Evolutionary conservation across 306 rosid species (phyloP), one percentile per base, ranked within the genome.

Genomic region (Ormosia emarginata): DNA sequence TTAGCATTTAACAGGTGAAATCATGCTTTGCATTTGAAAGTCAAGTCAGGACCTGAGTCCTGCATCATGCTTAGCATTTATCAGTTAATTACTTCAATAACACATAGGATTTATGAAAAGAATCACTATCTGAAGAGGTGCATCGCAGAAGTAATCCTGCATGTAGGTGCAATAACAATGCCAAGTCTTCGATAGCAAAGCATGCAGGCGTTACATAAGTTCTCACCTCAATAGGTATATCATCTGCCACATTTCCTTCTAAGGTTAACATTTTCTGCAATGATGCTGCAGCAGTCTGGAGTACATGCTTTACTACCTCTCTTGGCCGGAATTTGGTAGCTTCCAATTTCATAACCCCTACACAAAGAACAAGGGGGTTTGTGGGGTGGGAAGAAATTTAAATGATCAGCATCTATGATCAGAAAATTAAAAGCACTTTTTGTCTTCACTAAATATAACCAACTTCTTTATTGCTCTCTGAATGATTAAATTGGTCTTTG

Each of bases 331-430:
- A 96, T 80, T 93, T 93, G 7, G 99, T 92, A 68, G 97, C 94
- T 83, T 96, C 99, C 90, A 96, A 88, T 89, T 92, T 96, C 99
- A 96, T 96, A 18, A 89, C 99, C 79, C 99, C 99, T 95, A 77
- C 75, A 43, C 9, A 78, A 56, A 71, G 15, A 75, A 71, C 11
- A 29, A 2, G 2, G 4, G 29, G 13, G 15, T 79, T 85, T 64
- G 46, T 46, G 79, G 64, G 49, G 24, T 13, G 12, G 57, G 11
- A 63, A 63, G 33, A 79, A 52, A 74, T 66, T 66, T 74, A 49
- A 66, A 67, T 72, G 57, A 67, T 73, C 57, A 69, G 53, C 55
- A n/a, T 7, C 15, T 5, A 56, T 52, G 40, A 29, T 41, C 46
- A 81, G 8, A 70, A 67, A 72, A 68, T 29, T 29, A 40, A 59